These are phyloP conservation scores for Hypoxylon sp. DNA, from an alignment of 2,329 filamentous ascomycete genomes.

Conservation along the genomic window DNA sequence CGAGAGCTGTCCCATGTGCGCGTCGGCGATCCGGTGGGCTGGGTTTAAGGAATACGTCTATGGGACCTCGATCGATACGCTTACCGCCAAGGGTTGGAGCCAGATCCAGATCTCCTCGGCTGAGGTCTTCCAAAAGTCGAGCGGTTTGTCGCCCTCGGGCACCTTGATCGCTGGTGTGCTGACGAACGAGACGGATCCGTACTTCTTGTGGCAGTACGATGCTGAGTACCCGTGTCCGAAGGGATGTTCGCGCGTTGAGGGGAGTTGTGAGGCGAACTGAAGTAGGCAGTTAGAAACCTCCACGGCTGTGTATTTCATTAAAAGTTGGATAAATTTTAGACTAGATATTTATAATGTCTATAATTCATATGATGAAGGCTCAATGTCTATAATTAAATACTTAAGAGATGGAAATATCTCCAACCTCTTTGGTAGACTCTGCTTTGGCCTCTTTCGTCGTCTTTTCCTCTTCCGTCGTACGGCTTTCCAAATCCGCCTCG, in stretches of 20 bases:
- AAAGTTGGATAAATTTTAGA: too few relatives aligned
- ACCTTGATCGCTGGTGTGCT: constrained; percentile 57
- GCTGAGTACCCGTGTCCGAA: constrained; percentile 19
- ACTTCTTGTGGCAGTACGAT: constrained; percentile 64
- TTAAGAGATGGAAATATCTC: background rate
- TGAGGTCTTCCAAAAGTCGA: constrained; percentile 57
- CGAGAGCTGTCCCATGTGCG: constrained; percentile 67
- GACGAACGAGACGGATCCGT: constrained; percentile 61
- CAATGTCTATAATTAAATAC: too few relatives aligned
- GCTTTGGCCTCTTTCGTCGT: constrained; percentile 1
- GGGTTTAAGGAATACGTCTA: constrained; percentile 65
- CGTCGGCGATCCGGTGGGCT: constrained; percentile 63
- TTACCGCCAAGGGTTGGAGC: constrained; percentile 58
- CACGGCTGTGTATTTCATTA: background rate
- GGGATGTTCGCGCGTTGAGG: constrained; percentile 25
- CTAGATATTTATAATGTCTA: too few relatives aligned
- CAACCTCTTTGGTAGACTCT: background rate
- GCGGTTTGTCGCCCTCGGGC: constrained; percentile 45
- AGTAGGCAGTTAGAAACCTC: background rate
- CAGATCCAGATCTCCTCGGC: constrained; percentile 58
- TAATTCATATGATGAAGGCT: too few relatives aligned
- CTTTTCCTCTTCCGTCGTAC: constrained; percentile 15
- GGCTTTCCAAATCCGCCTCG: constrained; percentile 24
- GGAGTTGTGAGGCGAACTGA: constrained; percentile 6
- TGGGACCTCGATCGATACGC: constrained; percentile 58